Conservation (phyloP, 2,329 filamentous ascomycete species). For the Ophiosphaerella herpotricha region DNA sequence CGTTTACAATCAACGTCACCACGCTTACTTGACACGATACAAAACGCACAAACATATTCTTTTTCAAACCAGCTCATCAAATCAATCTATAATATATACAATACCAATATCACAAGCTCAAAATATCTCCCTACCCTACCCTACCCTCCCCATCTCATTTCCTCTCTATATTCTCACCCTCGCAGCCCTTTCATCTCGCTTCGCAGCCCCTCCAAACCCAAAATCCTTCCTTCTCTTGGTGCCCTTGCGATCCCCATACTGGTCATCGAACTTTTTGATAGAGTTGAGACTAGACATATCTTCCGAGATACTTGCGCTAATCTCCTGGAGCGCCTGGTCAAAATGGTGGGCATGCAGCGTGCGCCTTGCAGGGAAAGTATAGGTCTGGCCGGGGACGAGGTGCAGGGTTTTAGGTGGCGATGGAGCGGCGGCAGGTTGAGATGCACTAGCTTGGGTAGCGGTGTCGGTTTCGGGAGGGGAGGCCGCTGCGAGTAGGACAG, state of each 20-base stretch:
- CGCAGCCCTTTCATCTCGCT: slow-evolving; percentile 35
- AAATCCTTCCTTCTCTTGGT: slow-evolving; percentile 64
- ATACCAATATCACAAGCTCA: no score
- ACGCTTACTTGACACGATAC: no score
- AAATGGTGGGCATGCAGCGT: slow-evolving; percentile 74
- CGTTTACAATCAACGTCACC: no score
- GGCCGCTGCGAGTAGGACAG: slow-evolving; percentile 33
- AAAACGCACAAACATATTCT: no score
- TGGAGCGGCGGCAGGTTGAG: slow-evolving; percentile 8
- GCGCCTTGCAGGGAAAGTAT: slow-evolving; percentile 71
- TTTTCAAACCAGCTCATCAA: no score
- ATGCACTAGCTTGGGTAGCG: slow-evolving; percentile 1
- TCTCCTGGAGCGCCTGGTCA: slow-evolving; percentile 81
- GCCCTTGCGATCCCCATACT: slow-evolving; percentile 81
- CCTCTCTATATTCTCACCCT: slow-evolving; percentile 32
- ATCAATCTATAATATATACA: no score
- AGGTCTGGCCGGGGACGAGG: slow-evolving; percentile 42
- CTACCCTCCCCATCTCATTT: no score
- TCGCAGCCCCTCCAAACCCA: slow-evolving; percentile 52
- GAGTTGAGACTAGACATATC: slow-evolving; percentile 86
- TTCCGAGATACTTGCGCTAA: slow-evolving; percentile 88
- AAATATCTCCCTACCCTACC: no score
- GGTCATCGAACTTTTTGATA: slow-evolving; percentile 94
- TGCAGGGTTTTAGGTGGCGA: slow-evolving; percentile 35
- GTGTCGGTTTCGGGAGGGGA: slow-evolving; percentile 4